Evolutionary conservation across 2,329 filamentous ascomycete genomes (phyloP).

Genomic region (Tolypocladium endophyticum): DNA sequence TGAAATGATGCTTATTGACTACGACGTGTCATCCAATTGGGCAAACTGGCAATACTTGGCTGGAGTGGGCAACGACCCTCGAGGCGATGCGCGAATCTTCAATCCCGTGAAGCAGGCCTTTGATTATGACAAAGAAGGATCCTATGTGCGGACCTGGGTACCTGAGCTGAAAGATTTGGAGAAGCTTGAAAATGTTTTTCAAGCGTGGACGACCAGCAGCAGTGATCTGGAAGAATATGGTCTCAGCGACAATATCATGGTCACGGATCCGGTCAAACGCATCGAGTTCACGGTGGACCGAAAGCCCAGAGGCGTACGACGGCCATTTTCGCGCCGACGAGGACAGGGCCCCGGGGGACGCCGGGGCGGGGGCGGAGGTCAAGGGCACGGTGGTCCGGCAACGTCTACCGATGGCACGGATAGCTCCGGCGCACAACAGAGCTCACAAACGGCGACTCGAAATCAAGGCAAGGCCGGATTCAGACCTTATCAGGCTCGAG

Average conservation of each 20-base stretch:
- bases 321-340: slow-evolving; percentile 13
- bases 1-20: slow-evolving; percentile 63
- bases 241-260: slow-evolving; percentile 50
- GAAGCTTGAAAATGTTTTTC: slow-evolving; percentile 51
- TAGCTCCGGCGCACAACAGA: not conserved
- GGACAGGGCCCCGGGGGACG: slow-evolving; percentile 8
- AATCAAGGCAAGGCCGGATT: not conserved
- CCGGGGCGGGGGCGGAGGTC: slow-evolving; percentile 6
- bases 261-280: slow-evolving; percentile 52
- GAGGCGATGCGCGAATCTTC: slow-evolving; percentile 62
- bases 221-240: slow-evolving; percentile 47
- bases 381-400: not conserved
- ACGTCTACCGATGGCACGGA: not conserved
- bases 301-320: slow-evolving; percentile 24
- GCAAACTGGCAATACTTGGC: slow-evolving; percentile 76
- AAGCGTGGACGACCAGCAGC: slow-evolving; percentile 53
- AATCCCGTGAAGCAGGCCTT: slow-evolving; percentile 74
- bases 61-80: slow-evolving; percentile 70
- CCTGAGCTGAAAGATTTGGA: slow-evolving; percentile 50
- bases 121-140: slow-evolving; percentile 62
- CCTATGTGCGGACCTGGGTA: slow-evolving; percentile 65
- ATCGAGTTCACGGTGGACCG: slow-evolving; percentile 53
- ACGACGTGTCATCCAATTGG: slow-evolving; percentile 70
- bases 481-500: not conserved
- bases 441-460: not conserved